These are phyloP conservation scores for Cyberlindnera meyerae DNA, from an alignment of 805 yeast species.

Conservation along the genomic window DNA sequence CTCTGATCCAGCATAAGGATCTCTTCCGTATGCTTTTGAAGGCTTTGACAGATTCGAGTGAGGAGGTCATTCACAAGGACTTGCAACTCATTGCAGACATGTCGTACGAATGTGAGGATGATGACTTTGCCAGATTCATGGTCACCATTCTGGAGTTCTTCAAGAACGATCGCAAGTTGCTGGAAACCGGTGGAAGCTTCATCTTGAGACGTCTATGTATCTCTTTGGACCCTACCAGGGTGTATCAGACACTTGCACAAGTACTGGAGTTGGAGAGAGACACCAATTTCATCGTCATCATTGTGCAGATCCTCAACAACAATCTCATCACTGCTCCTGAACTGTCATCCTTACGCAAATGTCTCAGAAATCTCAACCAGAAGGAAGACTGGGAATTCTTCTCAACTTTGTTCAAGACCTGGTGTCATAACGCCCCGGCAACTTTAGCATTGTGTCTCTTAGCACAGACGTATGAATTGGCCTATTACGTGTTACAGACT, in stretches of 20 bases:
- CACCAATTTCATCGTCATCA: constrained; percentile 65
- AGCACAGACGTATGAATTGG: constrained; percentile 84
- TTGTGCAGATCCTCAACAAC: constrained; percentile 84
- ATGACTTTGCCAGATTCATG: constrained; percentile 71
- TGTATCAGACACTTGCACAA: constrained; percentile 74
- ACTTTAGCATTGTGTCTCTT: constrained; percentile 78
- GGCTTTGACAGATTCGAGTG: constrained; percentile 66
- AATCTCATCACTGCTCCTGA: constrained; percentile 85
- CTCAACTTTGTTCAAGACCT: constrained; percentile 71
- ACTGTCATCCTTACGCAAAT: constrained; percentile 60
- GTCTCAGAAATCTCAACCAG: constrained; percentile 58
- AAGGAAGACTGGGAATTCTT: constrained; percentile 65
- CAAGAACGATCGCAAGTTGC: constrained; percentile 58
- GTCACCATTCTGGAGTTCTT: constrained; percentile 64
- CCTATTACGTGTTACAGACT: constrained; percentile 75
- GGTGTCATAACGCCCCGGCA: constrained; percentile 92
- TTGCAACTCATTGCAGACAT: constrained; percentile 69
- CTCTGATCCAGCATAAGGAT: constrained; percentile 50
- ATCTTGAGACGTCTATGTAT: constrained; percentile 81
- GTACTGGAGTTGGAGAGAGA: constrained; percentile 60
- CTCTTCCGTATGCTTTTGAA: constrained; percentile 74
- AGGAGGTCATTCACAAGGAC: constrained; percentile 71
- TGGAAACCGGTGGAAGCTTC: constrained; percentile 74
- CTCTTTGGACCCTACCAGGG: constrained; percentile 74
- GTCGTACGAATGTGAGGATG: constrained; percentile 66